These are phyloP conservation scores for Phytopythium ostracodes DNA, from an alignment of 352 stramenopile species.

Conservation along the genomic window DNA sequence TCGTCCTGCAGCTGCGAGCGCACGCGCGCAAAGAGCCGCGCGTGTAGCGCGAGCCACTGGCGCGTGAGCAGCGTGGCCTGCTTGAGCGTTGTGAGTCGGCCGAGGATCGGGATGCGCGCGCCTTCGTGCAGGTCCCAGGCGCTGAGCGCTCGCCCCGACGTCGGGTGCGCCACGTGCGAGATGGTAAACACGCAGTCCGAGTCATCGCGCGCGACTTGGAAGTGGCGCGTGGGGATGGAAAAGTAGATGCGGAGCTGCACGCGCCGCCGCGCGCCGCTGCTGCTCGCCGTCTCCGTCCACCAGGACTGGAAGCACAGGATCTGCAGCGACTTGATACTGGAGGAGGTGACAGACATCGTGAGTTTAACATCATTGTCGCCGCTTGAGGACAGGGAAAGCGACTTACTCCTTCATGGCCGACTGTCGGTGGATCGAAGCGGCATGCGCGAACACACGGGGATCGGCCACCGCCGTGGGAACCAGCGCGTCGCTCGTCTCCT, in stretches of 20 bases:
- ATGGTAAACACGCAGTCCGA: slow-evolving; percentile 73
- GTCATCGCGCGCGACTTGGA: slow-evolving; percentile 62
- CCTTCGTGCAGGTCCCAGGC: slow-evolving; percentile 72
- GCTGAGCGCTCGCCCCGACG: slow-evolving; percentile 32
- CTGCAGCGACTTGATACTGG: slow-evolving; percentile 45
- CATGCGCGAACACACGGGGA: slow-evolving; percentile 44
- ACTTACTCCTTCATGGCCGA: slow-evolving; percentile 53
- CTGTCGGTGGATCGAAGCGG: slow-evolving; percentile 38
- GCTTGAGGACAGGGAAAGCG: background rate
- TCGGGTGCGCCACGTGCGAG: slow-evolving; percentile 54
- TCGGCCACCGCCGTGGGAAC: slow-evolving; percentile 21
- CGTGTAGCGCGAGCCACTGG: slow-evolving; percentile 62
- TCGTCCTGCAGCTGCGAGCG: slow-evolving; percentile 45
- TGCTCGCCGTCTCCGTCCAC: slow-evolving; percentile 52
- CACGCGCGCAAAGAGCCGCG: slow-evolving; percentile 29
- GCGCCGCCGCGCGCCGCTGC: slow-evolving; percentile 11
- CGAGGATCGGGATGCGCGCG: slow-evolving; percentile 52
- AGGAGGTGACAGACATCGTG: background rate
- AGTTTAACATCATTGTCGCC: background rate
- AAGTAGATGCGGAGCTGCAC: slow-evolving; percentile 48
- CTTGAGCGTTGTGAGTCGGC: slow-evolving; percentile 61
- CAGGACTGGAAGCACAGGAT: slow-evolving; percentile 71
- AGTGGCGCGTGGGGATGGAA: slow-evolving; percentile 56
- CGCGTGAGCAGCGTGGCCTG: slow-evolving; percentile 70
- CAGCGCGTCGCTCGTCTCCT: slow-evolving; percentile 6